phyloP scores from a whole-genome alignment of 371 early-diverging fungal species.

The Mortierella sp. region DNA sequence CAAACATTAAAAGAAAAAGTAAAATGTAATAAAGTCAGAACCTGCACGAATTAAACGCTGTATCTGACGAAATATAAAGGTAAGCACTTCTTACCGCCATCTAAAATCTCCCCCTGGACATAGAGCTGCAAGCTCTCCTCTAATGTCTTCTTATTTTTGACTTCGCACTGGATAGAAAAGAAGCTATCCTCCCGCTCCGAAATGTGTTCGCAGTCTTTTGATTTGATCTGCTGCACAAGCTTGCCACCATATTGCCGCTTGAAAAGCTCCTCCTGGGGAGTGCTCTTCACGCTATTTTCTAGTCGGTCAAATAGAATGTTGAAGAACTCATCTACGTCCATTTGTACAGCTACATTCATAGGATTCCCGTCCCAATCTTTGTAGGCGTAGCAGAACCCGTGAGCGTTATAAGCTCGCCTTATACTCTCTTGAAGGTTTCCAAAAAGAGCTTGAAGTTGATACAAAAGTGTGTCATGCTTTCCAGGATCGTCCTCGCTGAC shows the following conservation, averaged over 20 bases:
- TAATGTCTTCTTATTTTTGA: constrained; percentile 63
- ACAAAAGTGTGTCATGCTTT: constrained; percentile 59
- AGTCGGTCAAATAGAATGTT: constrained; percentile 66
- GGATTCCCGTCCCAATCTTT: constrained; percentile 66
- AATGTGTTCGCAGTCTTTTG: constrained; percentile 65
- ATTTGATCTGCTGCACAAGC: constrained; percentile 67
- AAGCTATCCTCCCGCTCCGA: constrained; percentile 68
- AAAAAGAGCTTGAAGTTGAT: constrained; percentile 62
- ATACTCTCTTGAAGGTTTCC: constrained; percentile 59
- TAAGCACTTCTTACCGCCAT: constrained; percentile 60
- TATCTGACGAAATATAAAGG: not conserved
- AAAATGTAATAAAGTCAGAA: not conserved
- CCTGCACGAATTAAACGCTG: not conserved
- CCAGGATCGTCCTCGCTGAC: constrained; percentile 27
- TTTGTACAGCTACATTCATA: constrained; percentile 64
- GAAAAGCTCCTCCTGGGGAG: constrained; percentile 60
- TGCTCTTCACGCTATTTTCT: constrained; percentile 60
- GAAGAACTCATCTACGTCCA: constrained; percentile 70
- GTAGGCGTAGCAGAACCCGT: constrained; percentile 60
- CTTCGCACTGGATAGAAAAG: constrained; percentile 66
- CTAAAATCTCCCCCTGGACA: constrained; percentile 65
- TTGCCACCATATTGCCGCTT: constrained; percentile 66
- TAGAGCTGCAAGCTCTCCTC: constrained; percentile 66
- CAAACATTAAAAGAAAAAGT: not conserved
- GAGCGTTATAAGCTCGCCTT: constrained; percentile 59